Evolutionary conservation across 108 stramenopile species (phyloP), one percentile per base, ranked within the genome.

Genomic region (Skeletonema potamos): DNA sequence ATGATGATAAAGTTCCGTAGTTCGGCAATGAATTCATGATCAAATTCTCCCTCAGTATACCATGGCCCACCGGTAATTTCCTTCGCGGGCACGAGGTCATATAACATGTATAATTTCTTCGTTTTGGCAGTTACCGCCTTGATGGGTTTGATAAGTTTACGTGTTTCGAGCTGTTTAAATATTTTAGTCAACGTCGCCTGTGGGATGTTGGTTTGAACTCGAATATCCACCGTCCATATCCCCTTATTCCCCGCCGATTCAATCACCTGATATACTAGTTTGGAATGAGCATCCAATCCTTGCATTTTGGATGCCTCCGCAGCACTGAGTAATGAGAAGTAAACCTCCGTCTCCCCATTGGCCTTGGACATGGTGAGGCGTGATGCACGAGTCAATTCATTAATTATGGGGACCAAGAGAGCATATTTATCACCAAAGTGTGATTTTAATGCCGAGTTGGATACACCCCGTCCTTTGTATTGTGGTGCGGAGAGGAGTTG

Each of bases 21-120:
- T 28, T 96, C 93, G 8, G 89, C 77, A 58, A 99, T 96, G 67
- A 99, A 99, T 58, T 97, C 98, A 67, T 97, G 95, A 83, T 99
- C 98, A 75, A 98, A 99, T 69, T 99, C 97, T 29, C 92, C 89
- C 13, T 97, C 96, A 58, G 87, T 86, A 76, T 96, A 96, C 98
- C 98, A 99, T 8, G 97, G 95, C 9, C 99, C 99, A 51, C 99
- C 99, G 8, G 97, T 99, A 24, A 98, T 77, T 70, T 98, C 99
- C 64, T 96, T 97, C 2, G 96, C 86, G 17, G 99, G 99, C 13
- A 83, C 81, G 51, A 98, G 82, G 36, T 98, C 96, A 66, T 88
- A 97, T 7, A 97, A 81, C 96, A 99, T 98, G 84, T 98, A 99
- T 15, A 98, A 70, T 77, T 98, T 99, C 81, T 97, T 98, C 15